Base-by-base conservation (phyloP, 768 basidiomycete species). In the Tubosaeta sp. region DNA sequence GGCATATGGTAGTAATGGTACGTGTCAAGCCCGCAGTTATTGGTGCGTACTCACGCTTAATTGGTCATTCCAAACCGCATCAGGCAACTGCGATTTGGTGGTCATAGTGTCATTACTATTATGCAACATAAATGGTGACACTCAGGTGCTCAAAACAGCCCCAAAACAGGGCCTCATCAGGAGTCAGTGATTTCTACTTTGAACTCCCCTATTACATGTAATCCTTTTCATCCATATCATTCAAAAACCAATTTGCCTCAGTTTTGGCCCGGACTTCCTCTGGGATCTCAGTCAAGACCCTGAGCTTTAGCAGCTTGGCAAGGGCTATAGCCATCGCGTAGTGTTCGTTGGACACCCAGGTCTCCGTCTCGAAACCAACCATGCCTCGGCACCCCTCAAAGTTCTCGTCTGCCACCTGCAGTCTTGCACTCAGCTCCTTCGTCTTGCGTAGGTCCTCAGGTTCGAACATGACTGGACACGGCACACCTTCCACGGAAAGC, bases 381-480 rank as follows among this genome's bases (percentile, higher is more conserved):
- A 43, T 34, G 46, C 6, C n/a, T 25, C 9, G 45, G 31, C 17
- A 34, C 32, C 5, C 19, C 32, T 34, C 32, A 4, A 35, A 17
- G 27, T 11, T 29, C 51, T 19, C 22, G 16, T 46, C 39, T 13
- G 52, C 43, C 16, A 10, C 26, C 5, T 12, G n/a, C 41, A 29
- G 52, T 6, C 2, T 32, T 37, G 1, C n/a, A 22, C 43, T 34
- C 41, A 53, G 42, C 46, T 19, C 17, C 42, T 31, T 43, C 46
- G 41, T 43, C 42, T 48, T n/a, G 26, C 33, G 33, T 11, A 37
- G 3, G 42, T 53, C 46, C n/a, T 48, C 17, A 13, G 42, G 9
- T 13, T 48, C 46, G 26, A 53, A 53, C 34, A 17, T 33, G 46
- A 53, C 22, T 2, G 46, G 46, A 48, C 52, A 53, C 11, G 33